Conservation (phyloP, 805 yeast species). For the Myxozyma lipomycoides region DNA sequence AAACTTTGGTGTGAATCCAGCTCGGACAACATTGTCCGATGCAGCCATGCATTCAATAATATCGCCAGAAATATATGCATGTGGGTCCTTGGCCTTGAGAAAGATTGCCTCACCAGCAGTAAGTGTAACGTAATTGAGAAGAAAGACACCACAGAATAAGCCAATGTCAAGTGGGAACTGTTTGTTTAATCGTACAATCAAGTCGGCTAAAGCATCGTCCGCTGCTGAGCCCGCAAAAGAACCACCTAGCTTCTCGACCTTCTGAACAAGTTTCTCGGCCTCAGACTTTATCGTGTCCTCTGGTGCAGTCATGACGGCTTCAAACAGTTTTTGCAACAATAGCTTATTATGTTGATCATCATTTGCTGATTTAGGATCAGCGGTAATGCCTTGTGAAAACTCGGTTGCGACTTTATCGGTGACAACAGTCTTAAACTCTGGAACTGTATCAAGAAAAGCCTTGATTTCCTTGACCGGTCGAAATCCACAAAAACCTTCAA, state of each 20-base stretch:
- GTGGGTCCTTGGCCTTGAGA: slow-evolving; percentile 94
- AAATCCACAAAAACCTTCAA: slow-evolving; percentile 98
- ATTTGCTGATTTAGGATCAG: slow-evolving; percentile 38
- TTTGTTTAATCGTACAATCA: slow-evolving; percentile 69
- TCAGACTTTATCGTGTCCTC: slow-evolving; percentile 52
- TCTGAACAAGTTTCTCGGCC: slow-evolving; percentile 62
- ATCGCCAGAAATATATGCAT: slow-evolving; percentile 95
- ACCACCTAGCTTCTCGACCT: slow-evolving; percentile 58
- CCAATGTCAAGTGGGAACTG: slow-evolving; percentile 96
- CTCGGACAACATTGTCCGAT: slow-evolving; percentile 94
- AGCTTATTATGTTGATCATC: slow-evolving; percentile 58
- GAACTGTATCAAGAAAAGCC: slow-evolving; percentile 61
- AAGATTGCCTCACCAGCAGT: slow-evolving; percentile 94
- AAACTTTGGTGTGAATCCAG: slow-evolving; percentile 99
- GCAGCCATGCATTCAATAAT: slow-evolving; percentile 99
- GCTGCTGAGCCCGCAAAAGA: slow-evolving; percentile 49
- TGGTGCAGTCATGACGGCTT: slow-evolving; percentile 78
- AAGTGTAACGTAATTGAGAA: slow-evolving; percentile 82
- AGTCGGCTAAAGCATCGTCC: slow-evolving; percentile 56
- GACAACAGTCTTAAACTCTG: slow-evolving; percentile 70
- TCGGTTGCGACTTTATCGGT: slow-evolving; percentile 55
- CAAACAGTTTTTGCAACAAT: slow-evolving; percentile 70
- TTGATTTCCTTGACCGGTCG: slow-evolving; percentile 81
- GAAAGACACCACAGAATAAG: slow-evolving; percentile 87
- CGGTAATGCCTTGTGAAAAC: slow-evolving; percentile 10